Evolutionary conservation across 1,284 basidiomycete species (phyloP), one percentile per base, ranked within the genome.

Genomic region (Heterobasidion irregulare): DNA sequence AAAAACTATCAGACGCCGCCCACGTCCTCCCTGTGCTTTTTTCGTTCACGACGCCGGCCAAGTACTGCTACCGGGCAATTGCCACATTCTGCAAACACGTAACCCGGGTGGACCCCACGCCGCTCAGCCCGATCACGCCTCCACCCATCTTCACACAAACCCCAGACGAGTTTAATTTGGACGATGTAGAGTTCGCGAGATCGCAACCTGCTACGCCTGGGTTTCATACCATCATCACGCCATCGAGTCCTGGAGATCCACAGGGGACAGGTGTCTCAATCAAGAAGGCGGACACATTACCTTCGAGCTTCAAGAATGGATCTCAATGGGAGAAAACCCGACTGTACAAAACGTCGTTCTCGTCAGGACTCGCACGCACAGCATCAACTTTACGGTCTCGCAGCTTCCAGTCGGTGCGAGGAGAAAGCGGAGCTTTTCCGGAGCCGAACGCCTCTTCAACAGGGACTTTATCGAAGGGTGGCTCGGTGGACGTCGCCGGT

Each of bases 1-100:
- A 26, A 26, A 1, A 0, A 1, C 6, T 6, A 6, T 5, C 56
- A 88, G 88, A 89, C 65, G 75, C 81, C 4, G 86, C 87, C 1
- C 89, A 91, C 66, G 76, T 86, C 53, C 72, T 94, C 9, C 91
- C 92, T 0, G 74, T 89, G 16, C 73, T 94, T 2, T 93, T 94
- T 66, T 80, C 87, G 0, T 93, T 94, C 72, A 88, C 89, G 2
- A 89, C 83, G 0, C 87, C 91, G 2, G 88, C 79, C 15, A 92
- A 90, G 64, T 92, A 79, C 64, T 90, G 87, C 64, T 86, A 82
- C 68, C 78, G 87, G 45, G 82, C 83, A 0, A 84, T 89, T 50
- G 84, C 87, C 15, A 74, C 72, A 6, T 89, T 89, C 67, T 76
- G 73, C 60, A 85, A 79, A 62, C 72, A 83, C 53, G 78, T 85